phyloP scores from a whole-genome alignment of 805 yeast genomes.

The Wickerhamomyces canadensis region DNA sequence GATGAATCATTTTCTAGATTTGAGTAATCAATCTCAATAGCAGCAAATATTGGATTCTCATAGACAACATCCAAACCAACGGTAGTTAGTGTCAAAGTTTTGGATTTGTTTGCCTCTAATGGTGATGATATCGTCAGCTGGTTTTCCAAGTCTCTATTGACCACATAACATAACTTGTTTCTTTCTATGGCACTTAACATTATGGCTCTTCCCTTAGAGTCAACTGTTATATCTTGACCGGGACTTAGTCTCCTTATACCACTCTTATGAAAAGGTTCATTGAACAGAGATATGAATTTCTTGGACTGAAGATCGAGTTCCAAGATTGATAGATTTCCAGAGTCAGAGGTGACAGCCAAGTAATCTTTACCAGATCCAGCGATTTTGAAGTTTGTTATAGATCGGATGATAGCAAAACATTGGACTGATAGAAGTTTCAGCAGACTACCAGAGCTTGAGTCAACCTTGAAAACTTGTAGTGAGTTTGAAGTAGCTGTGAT shows the following conservation, averaged over 20 bases:
- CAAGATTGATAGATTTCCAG: slow-evolving; percentile 62
- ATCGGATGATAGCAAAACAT: slow-evolving; percentile 53
- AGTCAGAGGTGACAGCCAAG: slow-evolving; percentile 69
- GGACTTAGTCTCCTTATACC: slow-evolving; percentile 75
- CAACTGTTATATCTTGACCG: slow-evolving; percentile 65
- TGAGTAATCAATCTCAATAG: slow-evolving; percentile 60
- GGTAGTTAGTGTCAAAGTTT: slow-evolving; percentile 44
- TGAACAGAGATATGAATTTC: slow-evolving; percentile 37
- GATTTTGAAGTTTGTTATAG: slow-evolving; percentile 44
- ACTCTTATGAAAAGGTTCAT: slow-evolving; percentile 67
- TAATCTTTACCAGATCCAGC: slow-evolving; percentile 51
- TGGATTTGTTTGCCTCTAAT: slow-evolving; percentile 54
- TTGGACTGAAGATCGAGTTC: slow-evolving; percentile 38
- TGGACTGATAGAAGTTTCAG: slow-evolving; percentile 36
- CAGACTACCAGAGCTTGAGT: slow-evolving; percentile 52
- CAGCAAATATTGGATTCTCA: slow-evolving; percentile 82
- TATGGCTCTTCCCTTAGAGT: slow-evolving; percentile 65
- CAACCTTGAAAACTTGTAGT: slow-evolving; percentile 48
- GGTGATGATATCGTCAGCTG: slow-evolving; percentile 60
- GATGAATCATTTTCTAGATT: slow-evolving; percentile 29
- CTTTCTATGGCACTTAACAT: slow-evolving; percentile 70
- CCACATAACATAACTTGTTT: slow-evolving; percentile 63
- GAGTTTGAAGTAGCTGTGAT: slow-evolving; percentile 51
- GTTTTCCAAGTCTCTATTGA: slow-evolving; percentile 45
- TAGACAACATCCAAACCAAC: slow-evolving; percentile 68